Base-by-base conservation (phyloP, 2,329 filamentous ascomycete genomes). In the Alternaria panax region DNA sequence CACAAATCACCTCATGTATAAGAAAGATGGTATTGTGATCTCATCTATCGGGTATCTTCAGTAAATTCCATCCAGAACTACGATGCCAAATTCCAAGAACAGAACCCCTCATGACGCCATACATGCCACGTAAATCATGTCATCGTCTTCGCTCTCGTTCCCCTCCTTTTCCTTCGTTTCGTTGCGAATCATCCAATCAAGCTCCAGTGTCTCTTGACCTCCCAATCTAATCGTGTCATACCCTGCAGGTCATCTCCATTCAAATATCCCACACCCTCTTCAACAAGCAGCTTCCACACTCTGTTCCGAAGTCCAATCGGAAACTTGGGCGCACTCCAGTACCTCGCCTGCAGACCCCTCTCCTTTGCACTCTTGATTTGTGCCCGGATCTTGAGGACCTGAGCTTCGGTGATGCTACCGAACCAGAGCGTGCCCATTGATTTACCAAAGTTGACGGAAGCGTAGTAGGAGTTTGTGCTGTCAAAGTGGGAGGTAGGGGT, bases 391-490 rank as follows among this genome's bases (percentile, higher is more conserved):
- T 75, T 70, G 0, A 80, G 66, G 47, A 84, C 71, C 63, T 87
- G 85, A 4, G 64, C 56, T 1, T 72, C 55, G 0, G 79, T 82
- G 2, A 90, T 72, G 3, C 76, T 78, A 4, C 82, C 83, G 69
- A 73, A 81, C 80, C 74, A 82, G 45, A 81, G 77, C 51, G 72
- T 75, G 2, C 87, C 89, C 14, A 92, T 80, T 1, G 83, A 73
- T 4, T 75, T 69, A 18, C 75, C 77, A 69, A 91, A 88, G 16
- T 85, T 83, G 3, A 84, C 82, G 47, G 85, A 88, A 18, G 89
- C 87, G 74, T 91, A 92, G 76, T 87, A 88, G 4, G 87, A 89
- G 73, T 90, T 92, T 18, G 78, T 77, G 0, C 74, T 73, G 63
- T 80, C 78, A 27, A 80, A 76, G 2, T 68, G 69, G 30, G 79